Evolutionary conservation across 441 rosid genomes (phyloP), one percentile per base, ranked within the genome.

Genomic region (Aleurites moluccanus): DNA sequence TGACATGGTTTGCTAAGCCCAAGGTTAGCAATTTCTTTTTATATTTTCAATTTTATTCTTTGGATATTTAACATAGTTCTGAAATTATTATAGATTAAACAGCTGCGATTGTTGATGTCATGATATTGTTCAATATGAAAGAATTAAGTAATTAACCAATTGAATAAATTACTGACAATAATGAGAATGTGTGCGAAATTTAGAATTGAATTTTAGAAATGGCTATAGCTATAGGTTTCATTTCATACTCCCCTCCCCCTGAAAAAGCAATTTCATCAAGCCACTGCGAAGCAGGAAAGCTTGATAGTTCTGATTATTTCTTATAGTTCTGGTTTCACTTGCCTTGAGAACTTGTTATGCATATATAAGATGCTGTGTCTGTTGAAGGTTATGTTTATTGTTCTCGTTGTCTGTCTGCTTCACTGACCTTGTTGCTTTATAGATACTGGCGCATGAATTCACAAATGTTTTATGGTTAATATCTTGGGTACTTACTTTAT

Each of bases 1-100:
- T 96, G 98, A 90, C 95, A 33, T 96, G 99, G 97, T 91, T 96
- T 70, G 97, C 97, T 28, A 93, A 91, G 76, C 98, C 97, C 60
- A 85, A 91, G 97, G 99, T 93, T 73, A 10, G 69, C 60, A 38
- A 16, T 35, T 63, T 6, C 10, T 2, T 55, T 69, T 33, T 16
- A 15, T 60, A 52, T 47, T 13, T 13, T 44, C 52, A 66, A 33
- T 30, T 74, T 47, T 59, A 25, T 30, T 38, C 16, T 9, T 66
- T 67, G 61, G 38, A 20, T 16, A 38, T 69, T 1, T 20, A 35
- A 35, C 10, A 2, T 69, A n/a, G 23, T 35, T 53, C 5, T 23
- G 13, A 57, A 25, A 3, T n/a, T 56, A 56, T 21, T 3, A n/a
- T 59, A 0, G n/a, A 61, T 16, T 61, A 6, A 2, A 28, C 20